Evolutionary conservation across 768 basidiomycete genomes (phyloP).

Genomic region (Multifurca ochricompacta): DNA sequence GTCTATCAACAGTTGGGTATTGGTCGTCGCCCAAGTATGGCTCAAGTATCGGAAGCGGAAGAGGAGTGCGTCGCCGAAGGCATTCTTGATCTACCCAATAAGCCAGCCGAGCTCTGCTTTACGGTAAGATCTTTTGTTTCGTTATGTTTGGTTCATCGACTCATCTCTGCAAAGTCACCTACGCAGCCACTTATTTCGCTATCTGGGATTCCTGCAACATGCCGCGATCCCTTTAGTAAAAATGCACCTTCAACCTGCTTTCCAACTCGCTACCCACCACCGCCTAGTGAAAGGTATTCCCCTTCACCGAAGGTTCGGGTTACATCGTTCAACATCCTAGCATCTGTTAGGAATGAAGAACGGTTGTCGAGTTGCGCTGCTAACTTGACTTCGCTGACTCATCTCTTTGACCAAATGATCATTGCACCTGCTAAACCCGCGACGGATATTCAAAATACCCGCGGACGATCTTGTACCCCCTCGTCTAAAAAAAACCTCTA

Average conservation of each 20-base stretch:
- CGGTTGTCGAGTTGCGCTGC: neutral
- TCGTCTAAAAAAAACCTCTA: neutral
- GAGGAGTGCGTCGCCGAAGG: too few relatives aligned
- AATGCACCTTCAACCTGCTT: neutral
- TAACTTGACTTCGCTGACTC: neutral
- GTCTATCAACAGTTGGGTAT: too few relatives aligned
- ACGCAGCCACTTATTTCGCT: too few relatives aligned
- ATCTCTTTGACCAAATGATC: neutral
- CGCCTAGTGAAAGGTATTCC: neutral
- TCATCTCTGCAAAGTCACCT: neutral
- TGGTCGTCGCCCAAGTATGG: too few relatives aligned
- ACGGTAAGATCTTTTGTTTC: too few relatives aligned
- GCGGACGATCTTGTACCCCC: neutral
- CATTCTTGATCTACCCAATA: too few relatives aligned
- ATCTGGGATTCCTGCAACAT: neutral
- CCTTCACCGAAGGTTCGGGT: neutral
- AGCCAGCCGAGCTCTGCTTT: too few relatives aligned
- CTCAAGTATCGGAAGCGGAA: too few relatives aligned
- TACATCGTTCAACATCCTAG: neutral
- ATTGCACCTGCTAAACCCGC: neutral
- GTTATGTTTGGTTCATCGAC: neutral
- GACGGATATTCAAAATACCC: neutral
- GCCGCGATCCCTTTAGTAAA: neutral
- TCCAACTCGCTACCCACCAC: constrained; percentile 2
- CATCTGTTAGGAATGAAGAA: neutral